Percentiles rank a stretch among this genome's conserved stretches.
Conservation (phyloP, 148 eudicot species). For the Tetragonia tetragonoides region DNA sequence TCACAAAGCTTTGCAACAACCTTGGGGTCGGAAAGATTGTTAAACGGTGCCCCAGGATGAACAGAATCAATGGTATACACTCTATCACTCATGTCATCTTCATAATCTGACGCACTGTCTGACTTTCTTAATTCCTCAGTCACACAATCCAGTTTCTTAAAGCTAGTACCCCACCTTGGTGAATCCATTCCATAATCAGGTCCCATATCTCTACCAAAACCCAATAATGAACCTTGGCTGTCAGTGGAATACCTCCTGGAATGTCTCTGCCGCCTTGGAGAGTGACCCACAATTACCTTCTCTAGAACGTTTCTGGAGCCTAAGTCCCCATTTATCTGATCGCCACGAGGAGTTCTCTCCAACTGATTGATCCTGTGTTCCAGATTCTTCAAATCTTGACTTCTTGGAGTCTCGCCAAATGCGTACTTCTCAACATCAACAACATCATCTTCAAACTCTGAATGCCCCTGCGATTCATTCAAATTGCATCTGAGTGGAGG, state of each 20-base stretch:
- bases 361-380: slow-evolving; percentile 76
- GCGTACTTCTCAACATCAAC: slow-evolving; percentile 69
- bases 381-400: slow-evolving; percentile 61
- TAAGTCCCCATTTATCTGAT: slow-evolving; percentile 46
- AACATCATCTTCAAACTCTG: slow-evolving; percentile 51
- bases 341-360: slow-evolving; percentile 58
- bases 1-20: slow-evolving; percentile 44
- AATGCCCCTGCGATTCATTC: slow-evolving; percentile 43
- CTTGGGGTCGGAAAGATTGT: slow-evolving; percentile 46
- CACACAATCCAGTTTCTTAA: slow-evolving; percentile 43
- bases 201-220: slow-evolving; percentile 43
- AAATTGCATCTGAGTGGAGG: slow-evolving; percentile 71
- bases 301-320: slow-evolving; percentile 53
- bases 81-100: slow-evolving; percentile 75
- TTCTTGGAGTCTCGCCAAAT: slow-evolving; percentile 63
- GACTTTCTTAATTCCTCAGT: slow-evolving; percentile 49
- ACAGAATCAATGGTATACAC: slow-evolving; percentile 89
- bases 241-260: slow-evolving; percentile 49
- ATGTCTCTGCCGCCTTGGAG: slow-evolving; percentile 54
- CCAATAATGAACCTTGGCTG: slow-evolving; percentile 42
- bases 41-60: slow-evolving; percentile 44
- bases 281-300: slow-evolving; percentile 66
- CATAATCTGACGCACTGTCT: slow-evolving; percentile 59
- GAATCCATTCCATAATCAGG: slow-evolving; percentile 45
- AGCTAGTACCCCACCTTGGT: slow-evolving; percentile 56